Evolutionary conservation across 108 stramenopile species (phyloP).

Genomic region (Cylindrotheca closterium): DNA sequence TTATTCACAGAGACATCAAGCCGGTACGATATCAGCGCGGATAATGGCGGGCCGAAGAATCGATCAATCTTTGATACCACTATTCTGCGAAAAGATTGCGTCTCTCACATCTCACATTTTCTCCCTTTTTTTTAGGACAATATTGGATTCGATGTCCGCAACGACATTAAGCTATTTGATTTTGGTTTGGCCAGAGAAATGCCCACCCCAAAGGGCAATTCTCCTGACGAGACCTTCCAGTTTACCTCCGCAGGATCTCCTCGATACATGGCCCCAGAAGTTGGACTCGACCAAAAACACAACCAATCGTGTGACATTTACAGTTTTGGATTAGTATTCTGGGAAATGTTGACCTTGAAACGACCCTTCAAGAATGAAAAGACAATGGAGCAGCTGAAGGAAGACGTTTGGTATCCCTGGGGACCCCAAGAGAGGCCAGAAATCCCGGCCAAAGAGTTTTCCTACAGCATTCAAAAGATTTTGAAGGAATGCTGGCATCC

Average conservation of each 20-base stretch:
- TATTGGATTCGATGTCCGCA: constrained; percentile 29
- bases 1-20: constrained; percentile 27
- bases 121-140: too few species aligned
- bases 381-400: constrained; percentile 7
- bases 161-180: constrained; percentile 25
- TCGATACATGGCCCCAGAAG: constrained; percentile 51
- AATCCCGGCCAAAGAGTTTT: constrained; percentile 5
- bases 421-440: constrained; percentile 25
- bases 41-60: too few species aligned
- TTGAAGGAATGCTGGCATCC: constrained; percentile 14
- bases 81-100: too few species aligned
- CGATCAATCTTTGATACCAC: too few species aligned
- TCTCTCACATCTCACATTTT: too few species aligned
- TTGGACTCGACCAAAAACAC: constrained; percentile 63
- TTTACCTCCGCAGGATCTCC: constrained; percentile 5
- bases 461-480: not conserved
- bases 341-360: constrained; percentile 59
- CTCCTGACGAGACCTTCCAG: not conserved
- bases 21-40: too few species aligned
- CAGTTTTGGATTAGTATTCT: constrained; percentile 68
- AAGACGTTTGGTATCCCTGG: constrained; percentile 13
- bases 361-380: constrained; percentile 43
- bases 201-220: not conserved
- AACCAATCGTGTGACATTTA: constrained; percentile 79
- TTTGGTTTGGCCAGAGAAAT: constrained; percentile 29